Conservation (phyloP, 768 basidiomycete genomes). For the Mycena leptocephala region DNA sequence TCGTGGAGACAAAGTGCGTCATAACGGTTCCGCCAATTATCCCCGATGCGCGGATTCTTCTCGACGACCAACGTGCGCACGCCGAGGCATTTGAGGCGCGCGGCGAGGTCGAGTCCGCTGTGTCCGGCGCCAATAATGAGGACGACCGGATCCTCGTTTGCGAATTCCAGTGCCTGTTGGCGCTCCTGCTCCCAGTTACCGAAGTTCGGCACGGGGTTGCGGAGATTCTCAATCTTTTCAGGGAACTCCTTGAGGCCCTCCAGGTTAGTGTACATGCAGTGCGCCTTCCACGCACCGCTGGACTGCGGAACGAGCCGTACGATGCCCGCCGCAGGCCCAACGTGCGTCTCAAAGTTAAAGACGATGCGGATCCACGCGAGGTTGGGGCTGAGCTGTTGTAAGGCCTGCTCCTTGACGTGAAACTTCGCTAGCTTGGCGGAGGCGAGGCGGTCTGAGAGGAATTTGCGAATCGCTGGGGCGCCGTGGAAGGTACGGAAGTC, state of each 20-base stretch:
- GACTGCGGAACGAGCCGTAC: conserved; percentile 63
- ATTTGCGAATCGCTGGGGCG: conserved; percentile 52
- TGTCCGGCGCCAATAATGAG: conserved; percentile 70
- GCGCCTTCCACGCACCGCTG: conserved; percentile 65
- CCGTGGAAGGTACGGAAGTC: conserved; percentile 73
- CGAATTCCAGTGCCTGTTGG: conserved; percentile 54
- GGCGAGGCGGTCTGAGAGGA: conserved; percentile 64
- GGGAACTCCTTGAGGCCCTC: conserved; percentile 66
- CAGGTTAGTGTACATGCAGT: conserved; percentile 67
- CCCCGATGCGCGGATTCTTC: conserved; percentile 70
- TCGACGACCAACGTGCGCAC: conserved; percentile 73
- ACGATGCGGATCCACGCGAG: conserved; percentile 47
- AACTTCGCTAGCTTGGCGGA: conserved; percentile 40
- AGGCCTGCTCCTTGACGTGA: conserved; percentile 34
- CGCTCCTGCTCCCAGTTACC: conserved; percentile 26
- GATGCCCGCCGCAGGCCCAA: conserved; percentile 58
- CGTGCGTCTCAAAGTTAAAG: conserved; percentile 40
- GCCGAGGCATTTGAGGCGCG: conserved; percentile 70
- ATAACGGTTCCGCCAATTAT: conserved; percentile 80
- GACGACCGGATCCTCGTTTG: conserved; percentile 66
- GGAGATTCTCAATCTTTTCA: conserved; percentile 44
- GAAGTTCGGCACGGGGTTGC: conserved; percentile 29
- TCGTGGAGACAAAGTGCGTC: conserved; percentile 79
- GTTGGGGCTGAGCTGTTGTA: conserved; percentile 51
- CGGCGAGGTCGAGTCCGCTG: conserved; percentile 70